Percentiles rank a stretch among this genome's conserved stretches.
phyloP scores from a whole-genome alignment of 768 basidiomycete species.

The Pulveroboletus ravenelii region DNA sequence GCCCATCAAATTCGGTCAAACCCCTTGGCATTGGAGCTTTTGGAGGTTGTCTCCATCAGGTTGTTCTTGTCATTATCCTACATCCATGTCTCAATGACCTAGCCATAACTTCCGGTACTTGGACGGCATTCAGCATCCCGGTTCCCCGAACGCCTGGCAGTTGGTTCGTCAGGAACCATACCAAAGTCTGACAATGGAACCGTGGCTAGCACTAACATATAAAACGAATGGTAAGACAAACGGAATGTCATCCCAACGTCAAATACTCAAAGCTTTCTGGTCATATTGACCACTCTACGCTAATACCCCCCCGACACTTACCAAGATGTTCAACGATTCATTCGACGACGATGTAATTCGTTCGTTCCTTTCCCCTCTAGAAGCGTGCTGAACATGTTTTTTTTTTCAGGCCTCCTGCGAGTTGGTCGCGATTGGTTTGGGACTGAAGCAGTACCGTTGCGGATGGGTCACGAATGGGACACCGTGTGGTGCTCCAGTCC shows the following conservation, averaged over 20 bases:
- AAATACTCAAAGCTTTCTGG: background rate
- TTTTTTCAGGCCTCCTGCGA: conserved; percentile 9
- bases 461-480: conserved; percentile 10
- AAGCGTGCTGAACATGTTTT: background rate
- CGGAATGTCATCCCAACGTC: background rate
- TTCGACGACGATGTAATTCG: conserved; percentile 15
- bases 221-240: background rate
- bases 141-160: conserved; percentile 8
- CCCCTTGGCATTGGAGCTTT: background rate
- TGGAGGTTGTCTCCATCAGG: background rate
- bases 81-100: background rate
- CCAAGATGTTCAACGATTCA: conserved; percentile 6
- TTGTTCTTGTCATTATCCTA: background rate
- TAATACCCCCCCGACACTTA: background rate
- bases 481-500: conserved; percentile 6
- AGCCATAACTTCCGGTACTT: background rate
- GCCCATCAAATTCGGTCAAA: background rate
- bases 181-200: conserved; percentile 14
- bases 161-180: conserved; percentile 14
- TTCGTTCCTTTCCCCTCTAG: background rate
- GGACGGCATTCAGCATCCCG: background rate
- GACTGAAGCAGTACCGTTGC: conserved; percentile 1
- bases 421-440: conserved; percentile 5
- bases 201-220: conserved; percentile 5
- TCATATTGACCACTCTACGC: background rate